phyloP scores from a whole-genome alignment of 768 basidiomycete species.

The Sporobolomyces pararoseus region DNA sequence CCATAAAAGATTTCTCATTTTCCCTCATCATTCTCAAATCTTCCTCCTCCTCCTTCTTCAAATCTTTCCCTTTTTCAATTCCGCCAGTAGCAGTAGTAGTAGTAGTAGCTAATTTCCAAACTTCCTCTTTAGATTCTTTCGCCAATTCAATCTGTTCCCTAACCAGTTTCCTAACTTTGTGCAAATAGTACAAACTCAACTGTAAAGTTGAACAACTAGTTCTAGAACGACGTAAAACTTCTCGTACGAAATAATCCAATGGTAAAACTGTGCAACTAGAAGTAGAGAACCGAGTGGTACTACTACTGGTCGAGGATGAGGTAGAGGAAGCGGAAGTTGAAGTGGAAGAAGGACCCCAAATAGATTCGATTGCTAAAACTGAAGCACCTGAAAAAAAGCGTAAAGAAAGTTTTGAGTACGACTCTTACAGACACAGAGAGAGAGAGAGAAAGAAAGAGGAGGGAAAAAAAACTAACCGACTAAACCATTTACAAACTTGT shows the following conservation, averaged over 20 bases:
- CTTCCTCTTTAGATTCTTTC: slow-evolving; percentile 49
- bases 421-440: too few relatives aligned
- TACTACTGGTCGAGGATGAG: background rate
- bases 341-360: slow-evolving; percentile 31
- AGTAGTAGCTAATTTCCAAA: slow-evolving; percentile 48
- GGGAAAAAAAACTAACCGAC: slow-evolving; percentile 18
- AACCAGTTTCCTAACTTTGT: slow-evolving; percentile 70
- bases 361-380: slow-evolving; percentile 39
- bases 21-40: background rate
- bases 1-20: background rate
- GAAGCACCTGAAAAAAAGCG: slow-evolving; percentile 23
- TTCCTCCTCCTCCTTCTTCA: background rate
- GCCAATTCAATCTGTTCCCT: slow-evolving; percentile 62
- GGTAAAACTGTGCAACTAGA: slow-evolving; percentile 44
- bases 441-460: too few relatives aligned
- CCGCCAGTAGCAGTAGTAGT: too few relatives aligned
- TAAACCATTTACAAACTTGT: slow-evolving; percentile 25
- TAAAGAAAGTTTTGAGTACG: too few relatives aligned
- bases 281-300: background rate
- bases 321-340: background rate
- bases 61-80: slow-evolving; percentile 50
- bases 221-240: slow-evolving; percentile 78
- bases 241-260: slow-evolving; percentile 68
- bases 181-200: slow-evolving; percentile 76
- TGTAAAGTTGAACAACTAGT: slow-evolving; percentile 80